Conservation (phyloP, 1,284 basidiomycete genomes). For the Schizopora paradoxa region DNA sequence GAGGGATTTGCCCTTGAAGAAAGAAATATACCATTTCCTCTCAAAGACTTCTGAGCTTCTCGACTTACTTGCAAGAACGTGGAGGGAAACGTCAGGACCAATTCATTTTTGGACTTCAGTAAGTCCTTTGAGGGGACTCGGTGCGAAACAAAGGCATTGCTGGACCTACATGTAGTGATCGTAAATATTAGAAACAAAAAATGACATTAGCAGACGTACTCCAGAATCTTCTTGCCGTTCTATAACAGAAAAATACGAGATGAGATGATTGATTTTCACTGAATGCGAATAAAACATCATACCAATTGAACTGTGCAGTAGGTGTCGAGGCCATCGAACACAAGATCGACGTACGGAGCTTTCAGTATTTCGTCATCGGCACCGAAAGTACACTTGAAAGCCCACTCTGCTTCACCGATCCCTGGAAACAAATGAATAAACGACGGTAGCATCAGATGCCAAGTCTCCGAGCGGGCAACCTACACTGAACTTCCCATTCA, state of each 20-base stretch:
- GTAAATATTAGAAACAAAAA: not conserved
- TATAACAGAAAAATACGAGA: slow-evolving; percentile 28
- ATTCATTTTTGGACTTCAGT: slow-evolving; percentile 55
- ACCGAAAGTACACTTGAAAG: slow-evolving; percentile 68
- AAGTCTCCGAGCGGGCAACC: slow-evolving; percentile 18
- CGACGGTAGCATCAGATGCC: slow-evolving; percentile 13
- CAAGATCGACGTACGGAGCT: slow-evolving; percentile 56
- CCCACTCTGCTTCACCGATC: slow-evolving; percentile 84
- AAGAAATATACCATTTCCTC: not conserved
- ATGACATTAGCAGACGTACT: slow-evolving; percentile 35
- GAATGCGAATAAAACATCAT: slow-evolving; percentile 25
- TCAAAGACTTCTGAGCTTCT: not conserved
- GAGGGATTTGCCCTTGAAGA: slow-evolving; percentile 51
- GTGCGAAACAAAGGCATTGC: slow-evolving; percentile 77
- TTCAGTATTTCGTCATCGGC: slow-evolving; percentile 44
- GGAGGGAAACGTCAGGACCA: slow-evolving; percentile 68
- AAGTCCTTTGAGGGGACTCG: slow-evolving; percentile 51
- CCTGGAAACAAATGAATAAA: slow-evolving; percentile 39
- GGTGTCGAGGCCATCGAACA: slow-evolving; percentile 88
- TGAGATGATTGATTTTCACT: slow-evolving; percentile 1
- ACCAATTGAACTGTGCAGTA: slow-evolving; percentile 70
- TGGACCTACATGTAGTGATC: slow-evolving; percentile 36
- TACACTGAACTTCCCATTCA: slow-evolving; percentile 88
- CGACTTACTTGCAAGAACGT: slow-evolving; percentile 61
- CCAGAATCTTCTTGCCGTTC: slow-evolving; percentile 65